phyloP scores from a whole-genome alignment of 2,329 filamentous ascomycete species.

The Knufia petricola region DNA sequence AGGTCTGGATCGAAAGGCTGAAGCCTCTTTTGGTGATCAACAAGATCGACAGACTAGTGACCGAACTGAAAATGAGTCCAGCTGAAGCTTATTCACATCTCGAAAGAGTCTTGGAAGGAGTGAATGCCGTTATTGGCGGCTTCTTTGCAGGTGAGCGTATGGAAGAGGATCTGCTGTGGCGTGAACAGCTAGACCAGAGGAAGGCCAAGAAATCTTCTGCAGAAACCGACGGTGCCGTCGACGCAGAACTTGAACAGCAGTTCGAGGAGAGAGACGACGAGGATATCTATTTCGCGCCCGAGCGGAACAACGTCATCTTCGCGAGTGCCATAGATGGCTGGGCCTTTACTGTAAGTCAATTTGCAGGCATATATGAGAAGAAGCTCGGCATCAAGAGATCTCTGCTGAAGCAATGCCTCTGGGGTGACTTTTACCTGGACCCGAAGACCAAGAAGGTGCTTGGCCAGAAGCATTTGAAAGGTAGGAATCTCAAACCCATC shows the following conservation, averaged over 20 bases:
- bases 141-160: constrained; percentile 98
- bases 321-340: constrained; percentile 97
- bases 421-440: constrained; percentile 94
- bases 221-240: constrained; percentile 22
- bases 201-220: constrained; percentile 47
- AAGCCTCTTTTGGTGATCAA: constrained; percentile 94
- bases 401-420: constrained; percentile 83
- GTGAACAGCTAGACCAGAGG: constrained; percentile 81
- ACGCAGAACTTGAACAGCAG: constrained; percentile 42
- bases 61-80: constrained; percentile 88
- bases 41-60: constrained; percentile 92
- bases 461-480: constrained; percentile 84
- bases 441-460: constrained; percentile 94
- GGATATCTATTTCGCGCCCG: constrained; percentile 93
- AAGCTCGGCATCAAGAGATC: constrained; percentile 90
- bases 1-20: constrained; percentile 91
- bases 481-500: constrained; percentile 83
- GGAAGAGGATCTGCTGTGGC: constrained; percentile 96
- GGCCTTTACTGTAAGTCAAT: constrained; percentile 94
- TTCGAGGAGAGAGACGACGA: constrained; percentile 93
- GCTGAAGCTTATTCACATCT: constrained; percentile 82
- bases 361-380: constrained; percentile 87
- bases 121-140: constrained; percentile 93
- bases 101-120: constrained; percentile 81
- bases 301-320: constrained; percentile 98